Conservation (phyloP, 2,329 filamentous ascomycete genomes). For the Aspergillus sp. region DNA sequence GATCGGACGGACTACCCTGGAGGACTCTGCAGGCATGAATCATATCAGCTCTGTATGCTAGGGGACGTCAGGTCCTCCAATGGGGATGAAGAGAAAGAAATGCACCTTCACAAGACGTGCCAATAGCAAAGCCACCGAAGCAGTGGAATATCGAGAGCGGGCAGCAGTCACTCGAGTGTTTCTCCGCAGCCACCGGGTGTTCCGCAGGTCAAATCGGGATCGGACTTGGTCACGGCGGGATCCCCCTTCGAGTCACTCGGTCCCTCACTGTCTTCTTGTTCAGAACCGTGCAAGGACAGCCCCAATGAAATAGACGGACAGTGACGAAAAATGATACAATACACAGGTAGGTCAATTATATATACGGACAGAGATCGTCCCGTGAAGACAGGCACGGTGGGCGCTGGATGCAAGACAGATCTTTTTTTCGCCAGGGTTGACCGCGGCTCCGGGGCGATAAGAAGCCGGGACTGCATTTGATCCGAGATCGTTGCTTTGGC, state of each 20-base stretch:
- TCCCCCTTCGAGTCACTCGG: not conserved
- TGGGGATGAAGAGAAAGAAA: not conserved
- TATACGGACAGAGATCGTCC: not conserved
- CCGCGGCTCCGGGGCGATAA: slow-evolving; percentile 25
- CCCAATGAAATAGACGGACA: not conserved
- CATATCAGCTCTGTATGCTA: slow-evolving; percentile 18
- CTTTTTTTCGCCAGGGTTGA: slow-evolving; percentile 22
- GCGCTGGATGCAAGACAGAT: slow-evolving; percentile 13
- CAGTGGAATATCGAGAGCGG: not conserved
- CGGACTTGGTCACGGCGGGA: not conserved
- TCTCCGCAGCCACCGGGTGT: slow-evolving; percentile 8
- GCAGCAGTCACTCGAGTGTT: slow-evolving; percentile 3
- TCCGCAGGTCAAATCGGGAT: slow-evolving; percentile 9
- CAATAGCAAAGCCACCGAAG: slow-evolving; percentile 4
- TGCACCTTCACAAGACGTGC: slow-evolving; percentile 7
- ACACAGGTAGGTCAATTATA: not conserved
- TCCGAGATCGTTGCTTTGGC: slow-evolving; percentile 14
- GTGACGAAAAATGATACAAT: not conserved
- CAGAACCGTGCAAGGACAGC: not conserved
- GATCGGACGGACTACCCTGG: slow-evolving; percentile 17
- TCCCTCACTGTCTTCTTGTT: not conserved
- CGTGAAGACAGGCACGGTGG: not conserved
- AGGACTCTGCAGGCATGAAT: slow-evolving; percentile 7
- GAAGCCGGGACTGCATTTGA: slow-evolving; percentile 28
- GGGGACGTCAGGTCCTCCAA: not conserved